phyloP scores from a whole-genome alignment of 306 rosid species.

The Arachis hypogaea region DNA sequence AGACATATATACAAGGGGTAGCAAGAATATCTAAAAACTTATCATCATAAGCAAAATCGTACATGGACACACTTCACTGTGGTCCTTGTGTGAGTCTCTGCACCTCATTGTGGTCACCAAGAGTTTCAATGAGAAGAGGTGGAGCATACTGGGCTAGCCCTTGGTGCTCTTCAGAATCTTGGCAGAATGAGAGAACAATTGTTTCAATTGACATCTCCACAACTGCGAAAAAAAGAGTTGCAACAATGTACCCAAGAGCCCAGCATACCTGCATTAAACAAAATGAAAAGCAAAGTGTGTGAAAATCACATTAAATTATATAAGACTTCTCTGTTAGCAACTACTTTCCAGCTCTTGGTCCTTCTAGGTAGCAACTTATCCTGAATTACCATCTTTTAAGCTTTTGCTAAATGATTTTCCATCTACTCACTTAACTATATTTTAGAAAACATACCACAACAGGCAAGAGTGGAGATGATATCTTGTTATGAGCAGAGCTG shows the following conservation, averaged over 20 bases:
- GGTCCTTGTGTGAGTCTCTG: constrained; percentile 53
- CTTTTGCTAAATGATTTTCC: background rate
- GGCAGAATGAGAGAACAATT: constrained; percentile 92
- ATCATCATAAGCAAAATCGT: constrained; percentile 33
- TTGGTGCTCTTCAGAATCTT: constrained; percentile 96
- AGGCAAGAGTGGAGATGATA: constrained; percentile 95
- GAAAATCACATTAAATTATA: constrained; percentile 5
- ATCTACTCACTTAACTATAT: constrained; percentile 15
- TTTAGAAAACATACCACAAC: constrained; percentile 69
- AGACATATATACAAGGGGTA: constrained; percentile 41
- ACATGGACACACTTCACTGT: constrained; percentile 29
- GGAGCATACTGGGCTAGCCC: constrained; percentile 98
- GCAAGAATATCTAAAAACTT: constrained; percentile 40
- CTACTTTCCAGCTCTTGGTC: background rate
- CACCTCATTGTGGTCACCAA: constrained; percentile 72
- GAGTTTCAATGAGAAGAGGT: constrained; percentile 89
- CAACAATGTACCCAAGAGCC: constrained; percentile 89
- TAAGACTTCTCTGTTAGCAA: background rate
- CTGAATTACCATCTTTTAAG: constrained; percentile 17
- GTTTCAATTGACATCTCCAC: constrained; percentile 99
- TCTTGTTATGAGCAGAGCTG: constrained; percentile 80
- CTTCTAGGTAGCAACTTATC: constrained; percentile 1
- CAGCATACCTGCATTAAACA: constrained; percentile 77
- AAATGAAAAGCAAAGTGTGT: constrained; percentile 7
- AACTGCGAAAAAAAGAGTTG: constrained; percentile 90